Percentiles rank a stretch among this genome's conserved stretches.
Conservation (phyloP, 805 yeast genomes). For the Pichia membranifaciens region DNA sequence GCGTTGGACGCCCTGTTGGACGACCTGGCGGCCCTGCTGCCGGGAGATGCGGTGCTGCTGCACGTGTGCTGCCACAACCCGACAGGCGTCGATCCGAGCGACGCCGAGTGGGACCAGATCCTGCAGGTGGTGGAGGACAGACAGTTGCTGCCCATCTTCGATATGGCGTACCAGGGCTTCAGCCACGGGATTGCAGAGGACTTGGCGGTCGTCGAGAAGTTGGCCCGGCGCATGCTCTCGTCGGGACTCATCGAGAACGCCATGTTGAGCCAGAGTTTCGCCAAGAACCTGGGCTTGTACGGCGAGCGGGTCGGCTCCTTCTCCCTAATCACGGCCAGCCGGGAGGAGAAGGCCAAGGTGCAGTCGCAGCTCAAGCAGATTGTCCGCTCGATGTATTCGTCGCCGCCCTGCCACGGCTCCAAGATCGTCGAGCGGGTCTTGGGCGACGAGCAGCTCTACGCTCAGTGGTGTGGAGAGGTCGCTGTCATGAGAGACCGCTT, state of each 20-base stretch:
- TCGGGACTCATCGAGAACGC: conserved; percentile 44
- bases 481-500: conserved; percentile 73
- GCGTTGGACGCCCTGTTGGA: conserved; percentile 58
- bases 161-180: conserved; percentile 94
- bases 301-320: conserved; percentile 93
- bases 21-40: conserved; percentile 50
- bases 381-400: conserved; percentile 82
- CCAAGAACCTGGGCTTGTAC: conserved; percentile 91
- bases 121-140: conserved; percentile 54
- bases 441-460: conserved; percentile 49
- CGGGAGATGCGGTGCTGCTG: conserved; percentile 62
- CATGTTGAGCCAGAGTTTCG: conserved; percentile 82
- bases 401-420: conserved; percentile 94
- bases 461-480: conserved; percentile 80
- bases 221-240: conserved; percentile 35
- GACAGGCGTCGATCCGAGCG: conserved; percentile 87
- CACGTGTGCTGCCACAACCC: conserved; percentile 98
- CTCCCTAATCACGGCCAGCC: conserved; percentile 52
- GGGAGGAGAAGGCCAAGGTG: conserved; percentile 43
- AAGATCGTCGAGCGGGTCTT: conserved; percentile 78
- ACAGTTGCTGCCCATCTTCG: conserved; percentile 73
- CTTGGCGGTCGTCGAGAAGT: conserved; percentile 42
- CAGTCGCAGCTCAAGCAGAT: conserved; percentile 70
- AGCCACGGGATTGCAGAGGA: conserved; percentile 82
- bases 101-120: conserved; percentile 74